Evolutionary conservation across 2,329 filamentous ascomycete genomes (phyloP).

Genomic region (Pestalotiopsis sp.): DNA sequence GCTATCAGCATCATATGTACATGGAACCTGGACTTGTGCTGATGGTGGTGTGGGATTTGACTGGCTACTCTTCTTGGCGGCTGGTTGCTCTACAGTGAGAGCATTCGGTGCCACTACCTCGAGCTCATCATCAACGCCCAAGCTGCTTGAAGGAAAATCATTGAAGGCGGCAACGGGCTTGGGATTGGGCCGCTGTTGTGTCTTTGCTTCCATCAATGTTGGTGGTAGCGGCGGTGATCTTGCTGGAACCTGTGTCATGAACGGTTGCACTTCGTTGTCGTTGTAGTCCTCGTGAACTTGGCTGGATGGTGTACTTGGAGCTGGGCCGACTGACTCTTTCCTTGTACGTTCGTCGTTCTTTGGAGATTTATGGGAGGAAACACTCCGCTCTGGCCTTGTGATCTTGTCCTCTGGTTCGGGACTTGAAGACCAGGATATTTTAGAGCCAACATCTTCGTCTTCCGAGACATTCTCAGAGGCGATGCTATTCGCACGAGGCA

Average conservation of each 20-base stretch:
- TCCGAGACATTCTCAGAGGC: not conserved
- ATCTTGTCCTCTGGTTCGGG: not conserved
- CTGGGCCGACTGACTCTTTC: not conserved
- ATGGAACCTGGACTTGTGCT: conserved; percentile 30
- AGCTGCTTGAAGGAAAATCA: conserved; percentile 26
- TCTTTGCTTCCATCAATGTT: conserved; percentile 17
- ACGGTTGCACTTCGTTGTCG: conserved; percentile 11
- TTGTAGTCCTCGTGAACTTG: not conserved
- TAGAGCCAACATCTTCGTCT: not conserved
- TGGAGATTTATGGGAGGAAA: too few species aligned
- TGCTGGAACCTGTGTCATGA: conserved; percentile 25
- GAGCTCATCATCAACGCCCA: conserved; percentile 29
- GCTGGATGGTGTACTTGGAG: not conserved
- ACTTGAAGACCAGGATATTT: not conserved
- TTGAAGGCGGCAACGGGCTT: not conserved
- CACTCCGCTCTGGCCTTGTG: not conserved
- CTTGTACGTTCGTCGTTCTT: too few species aligned
- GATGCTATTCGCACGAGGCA: not conserved
- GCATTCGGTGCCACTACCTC: conserved; percentile 30
- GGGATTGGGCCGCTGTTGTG: not conserved
- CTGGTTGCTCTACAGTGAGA: conserved; percentile 18
- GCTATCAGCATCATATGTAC: conserved; percentile 23
- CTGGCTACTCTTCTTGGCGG: conserved; percentile 23
- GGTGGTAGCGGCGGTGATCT: conserved; percentile 22
- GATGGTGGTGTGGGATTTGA: conserved; percentile 31